Percentiles rank a stretch among this genome's conserved stretches.
phyloP scores from a whole-genome alignment of 331 rosid species.

The Rhamnella rubrinervis region DNA sequence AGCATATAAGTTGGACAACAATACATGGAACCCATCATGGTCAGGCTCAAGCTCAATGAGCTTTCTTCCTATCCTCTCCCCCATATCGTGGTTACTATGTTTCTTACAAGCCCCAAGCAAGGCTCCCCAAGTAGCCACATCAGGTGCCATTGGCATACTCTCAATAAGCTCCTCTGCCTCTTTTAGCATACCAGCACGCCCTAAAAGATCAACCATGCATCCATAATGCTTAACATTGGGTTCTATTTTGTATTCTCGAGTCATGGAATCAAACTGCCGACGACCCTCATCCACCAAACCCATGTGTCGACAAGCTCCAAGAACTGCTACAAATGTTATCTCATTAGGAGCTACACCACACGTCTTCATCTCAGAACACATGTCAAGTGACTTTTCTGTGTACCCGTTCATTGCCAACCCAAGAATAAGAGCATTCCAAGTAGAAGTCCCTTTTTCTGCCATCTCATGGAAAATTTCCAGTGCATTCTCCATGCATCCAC shows the following conservation, averaged over 20 bases:
- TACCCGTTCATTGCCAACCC: conserved; percentile 64
- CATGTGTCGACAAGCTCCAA: conserved; percentile 70
- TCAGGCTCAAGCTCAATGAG: conserved; percentile 56
- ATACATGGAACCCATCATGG: conserved; percentile 61
- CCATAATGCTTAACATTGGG: conserved; percentile 58
- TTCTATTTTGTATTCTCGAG: conserved; percentile 41
- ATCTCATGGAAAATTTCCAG: conserved; percentile 48
- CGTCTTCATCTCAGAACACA: conserved; percentile 44
- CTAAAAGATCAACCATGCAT: conserved; percentile 74
- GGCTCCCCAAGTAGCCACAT: conserved; percentile 69
- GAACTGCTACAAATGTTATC: conserved; percentile 57
- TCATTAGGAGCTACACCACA: conserved; percentile 45
- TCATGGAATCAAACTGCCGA: conserved; percentile 42
- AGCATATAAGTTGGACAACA: conserved; percentile 58
- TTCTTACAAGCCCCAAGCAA: conserved; percentile 64
- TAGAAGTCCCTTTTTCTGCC: conserved; percentile 47
- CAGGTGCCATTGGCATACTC: conserved; percentile 59
- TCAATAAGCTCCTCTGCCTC: conserved; percentile 56
- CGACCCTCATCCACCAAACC: conserved; percentile 61
- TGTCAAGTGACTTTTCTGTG: conserved; percentile 48
- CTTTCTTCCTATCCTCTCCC: conserved; percentile 55
- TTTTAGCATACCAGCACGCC: conserved; percentile 56
- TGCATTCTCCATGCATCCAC: conserved; percentile 53
- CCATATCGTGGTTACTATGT: conserved; percentile 42
- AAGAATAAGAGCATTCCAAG: conserved; percentile 63